A percentile compares a stretch with the other conserved stretches of the same genome.
Evolutionary conservation across 768 basidiomycete species (phyloP).

Genomic region (Suillus occidentalis): DNA sequence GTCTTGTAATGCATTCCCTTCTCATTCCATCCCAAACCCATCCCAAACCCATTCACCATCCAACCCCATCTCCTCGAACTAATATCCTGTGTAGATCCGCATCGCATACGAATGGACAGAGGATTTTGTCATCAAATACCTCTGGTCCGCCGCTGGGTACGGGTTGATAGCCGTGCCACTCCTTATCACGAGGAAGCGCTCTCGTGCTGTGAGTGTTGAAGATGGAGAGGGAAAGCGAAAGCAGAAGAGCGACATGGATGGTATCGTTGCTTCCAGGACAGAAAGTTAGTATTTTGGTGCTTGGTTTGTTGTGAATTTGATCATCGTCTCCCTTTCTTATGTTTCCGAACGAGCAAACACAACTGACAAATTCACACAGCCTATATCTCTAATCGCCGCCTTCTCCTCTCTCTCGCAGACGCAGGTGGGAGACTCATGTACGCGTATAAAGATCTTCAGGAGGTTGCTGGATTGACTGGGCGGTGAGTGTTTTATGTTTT

Average conservation of each 20-base stretch:
- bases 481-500: conserved; percentile 17
- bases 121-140: conserved; percentile 95
- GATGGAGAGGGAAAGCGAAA: conserved; percentile 18
- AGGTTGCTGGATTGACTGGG: conserved; percentile 89
- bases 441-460: conserved; percentile 92
- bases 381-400: conserved; percentile 91
- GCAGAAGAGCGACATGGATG: conserved; percentile 18
- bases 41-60: neutral
- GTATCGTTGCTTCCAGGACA: conserved; percentile 48
- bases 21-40: neutral
- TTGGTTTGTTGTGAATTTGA: neutral
- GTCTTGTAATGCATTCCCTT: neutral
- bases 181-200: conserved; percentile 56
- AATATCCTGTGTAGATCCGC: conserved; percentile 55
- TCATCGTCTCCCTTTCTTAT: neutral
- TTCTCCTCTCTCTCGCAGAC: conserved; percentile 92
- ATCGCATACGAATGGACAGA: conserved; percentile 96
- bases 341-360: neutral
- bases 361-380: conserved; percentile 37
- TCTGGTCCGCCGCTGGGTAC: conserved; percentile 94
- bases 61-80: neutral
- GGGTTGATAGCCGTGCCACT: conserved; percentile 89
- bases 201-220: neutral
- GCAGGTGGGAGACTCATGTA: conserved; percentile 96
- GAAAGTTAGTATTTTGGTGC: conserved; percentile 37